A percentile compares a stretch with the other conserved stretches of the same genome.
phyloP scores from a whole-genome alignment of 2,329 filamentous ascomycete species.

The Pestalotiopsis sp. region DNA sequence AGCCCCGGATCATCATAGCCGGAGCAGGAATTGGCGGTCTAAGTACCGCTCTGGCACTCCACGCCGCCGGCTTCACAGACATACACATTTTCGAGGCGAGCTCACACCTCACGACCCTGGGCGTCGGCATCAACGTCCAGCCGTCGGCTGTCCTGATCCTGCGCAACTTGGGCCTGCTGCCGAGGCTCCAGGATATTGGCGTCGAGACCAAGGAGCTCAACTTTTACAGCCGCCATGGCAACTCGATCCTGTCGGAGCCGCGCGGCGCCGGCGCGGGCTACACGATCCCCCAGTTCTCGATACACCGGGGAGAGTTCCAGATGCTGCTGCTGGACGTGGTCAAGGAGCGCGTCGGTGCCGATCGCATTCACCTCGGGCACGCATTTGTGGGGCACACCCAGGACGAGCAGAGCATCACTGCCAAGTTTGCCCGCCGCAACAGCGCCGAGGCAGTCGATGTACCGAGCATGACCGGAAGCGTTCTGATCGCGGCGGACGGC shows the following conservation, averaged over 20 bases:
- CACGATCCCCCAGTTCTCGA: constrained; percentile 41
- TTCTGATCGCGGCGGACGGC: constrained; percentile 42
- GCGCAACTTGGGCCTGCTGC: constrained; percentile 41
- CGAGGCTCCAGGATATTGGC: constrained; percentile 37
- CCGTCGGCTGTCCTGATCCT: constrained; percentile 44
- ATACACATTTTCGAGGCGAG: constrained; percentile 43
- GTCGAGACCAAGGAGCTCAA: constrained; percentile 42
- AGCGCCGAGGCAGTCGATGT: constrained; percentile 25
- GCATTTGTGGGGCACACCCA: constrained; percentile 36
- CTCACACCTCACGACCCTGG: constrained; percentile 39
- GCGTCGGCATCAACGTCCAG: constrained; percentile 47
- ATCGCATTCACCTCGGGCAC: constrained; percentile 39
- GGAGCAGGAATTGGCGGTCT: constrained; percentile 32
- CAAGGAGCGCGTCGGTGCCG: constrained; percentile 38
- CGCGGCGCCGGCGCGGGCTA: constrained; percentile 41
- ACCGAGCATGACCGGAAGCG: constrained; percentile 30
- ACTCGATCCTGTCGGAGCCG: constrained; percentile 42
- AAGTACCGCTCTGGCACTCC: constrained; percentile 25
- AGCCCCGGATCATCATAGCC: constrained; percentile 28
- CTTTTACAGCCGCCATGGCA: constrained; percentile 43
- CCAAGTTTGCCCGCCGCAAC: constrained; percentile 32
- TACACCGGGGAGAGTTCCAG: constrained; percentile 45
- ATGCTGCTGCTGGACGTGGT: constrained; percentile 42
- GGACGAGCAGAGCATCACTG: constrained; percentile 34
- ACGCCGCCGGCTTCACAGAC: constrained; percentile 35